Evolutionary conservation across 805 yeast genomes (phyloP).

Genomic region (Yarrowia sp.): DNA sequence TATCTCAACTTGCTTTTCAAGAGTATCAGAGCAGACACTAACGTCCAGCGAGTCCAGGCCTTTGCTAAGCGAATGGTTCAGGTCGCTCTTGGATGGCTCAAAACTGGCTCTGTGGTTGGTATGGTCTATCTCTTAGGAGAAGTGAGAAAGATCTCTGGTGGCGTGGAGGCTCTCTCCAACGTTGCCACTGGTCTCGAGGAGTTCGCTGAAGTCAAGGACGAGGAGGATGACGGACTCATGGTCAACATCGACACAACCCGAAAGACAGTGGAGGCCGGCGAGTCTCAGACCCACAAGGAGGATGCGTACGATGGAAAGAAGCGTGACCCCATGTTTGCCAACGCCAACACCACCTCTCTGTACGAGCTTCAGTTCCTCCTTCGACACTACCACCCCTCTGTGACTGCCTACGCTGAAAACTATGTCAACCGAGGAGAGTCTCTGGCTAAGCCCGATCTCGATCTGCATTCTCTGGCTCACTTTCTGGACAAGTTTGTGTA

Average conservation of each 20-base stretch:
- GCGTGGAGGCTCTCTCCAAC: conserved; percentile 49
- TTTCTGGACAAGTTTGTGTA: conserved; percentile 95
- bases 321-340: conserved; percentile 90
- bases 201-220: conserved; percentile 37
- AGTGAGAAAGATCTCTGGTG: conserved; percentile 45
- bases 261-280: conserved; percentile 17
- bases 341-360: conserved; percentile 73
- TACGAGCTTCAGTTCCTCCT: conserved; percentile 82
- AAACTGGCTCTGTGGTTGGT: conserved; percentile 84
- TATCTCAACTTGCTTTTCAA: conserved; percentile 83
- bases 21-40: conserved; percentile 68
- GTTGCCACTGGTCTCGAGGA: conserved; percentile 48
- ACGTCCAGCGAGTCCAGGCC: conserved; percentile 66
- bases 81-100: conserved; percentile 78
- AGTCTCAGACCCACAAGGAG: conserved; percentile 13
- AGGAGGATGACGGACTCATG: conserved; percentile 27
- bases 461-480: conserved; percentile 79
- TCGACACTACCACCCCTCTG: conserved; percentile 89
- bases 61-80: conserved; percentile 89
- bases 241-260: conserved; percentile 9
- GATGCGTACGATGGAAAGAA: conserved; percentile 71
- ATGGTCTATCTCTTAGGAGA: conserved; percentile 71
- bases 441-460: conserved; percentile 79
- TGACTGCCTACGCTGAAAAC: conserved; percentile 66
- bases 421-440: conserved; percentile 38